Conservation (phyloP, 257 asterid species). For the Lycium ferocissimum region DNA sequence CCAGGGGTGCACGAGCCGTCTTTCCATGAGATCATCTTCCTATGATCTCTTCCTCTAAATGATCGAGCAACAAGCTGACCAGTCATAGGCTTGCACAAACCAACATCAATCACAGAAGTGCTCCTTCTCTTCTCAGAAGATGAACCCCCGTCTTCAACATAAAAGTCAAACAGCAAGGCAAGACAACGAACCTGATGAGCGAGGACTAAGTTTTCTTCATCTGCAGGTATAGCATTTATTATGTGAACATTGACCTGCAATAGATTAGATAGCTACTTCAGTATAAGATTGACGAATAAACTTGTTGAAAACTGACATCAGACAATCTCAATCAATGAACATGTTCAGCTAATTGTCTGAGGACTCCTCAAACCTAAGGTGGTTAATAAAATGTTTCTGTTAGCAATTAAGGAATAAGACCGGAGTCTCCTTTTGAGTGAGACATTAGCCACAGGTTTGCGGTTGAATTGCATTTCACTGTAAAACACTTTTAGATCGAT, state of each 20-base stretch:
- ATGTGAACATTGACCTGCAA: slow-evolving; percentile 85
- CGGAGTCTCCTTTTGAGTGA: neutral
- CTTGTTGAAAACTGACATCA: slow-evolving; percentile 1
- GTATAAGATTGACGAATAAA: neutral
- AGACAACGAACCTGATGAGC: slow-evolving; percentile 87
- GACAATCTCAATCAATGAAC: neutral
- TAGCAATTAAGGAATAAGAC: neutral
- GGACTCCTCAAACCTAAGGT: neutral
- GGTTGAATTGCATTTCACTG: slow-evolving; percentile 5
- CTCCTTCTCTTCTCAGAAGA: slow-evolving; percentile 53
- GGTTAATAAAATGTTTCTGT: neutral
- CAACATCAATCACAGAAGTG: slow-evolving; percentile 75
- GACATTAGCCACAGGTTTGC: neutral
- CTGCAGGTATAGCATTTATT: slow-evolving; percentile 59
- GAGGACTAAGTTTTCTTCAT: slow-evolving; percentile 64
- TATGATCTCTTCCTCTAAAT: slow-evolving; percentile 86
- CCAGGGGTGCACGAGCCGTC: slow-evolving; percentile 69
- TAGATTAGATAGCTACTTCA: slow-evolving; percentile 26
- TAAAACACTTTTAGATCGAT: slow-evolving; percentile 3
- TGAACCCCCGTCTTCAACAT: slow-evolving; percentile 56
- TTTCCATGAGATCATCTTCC: slow-evolving; percentile 97
- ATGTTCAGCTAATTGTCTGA: slow-evolving; percentile 8
- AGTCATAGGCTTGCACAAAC: slow-evolving; percentile 75
- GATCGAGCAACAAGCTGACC: slow-evolving; percentile 74
- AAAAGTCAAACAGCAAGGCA: slow-evolving; percentile 91